These are phyloP conservation scores for Carex kokanica DNA, from an alignment of 176 grass and related monocot species.

Conservation along the genomic window DNA sequence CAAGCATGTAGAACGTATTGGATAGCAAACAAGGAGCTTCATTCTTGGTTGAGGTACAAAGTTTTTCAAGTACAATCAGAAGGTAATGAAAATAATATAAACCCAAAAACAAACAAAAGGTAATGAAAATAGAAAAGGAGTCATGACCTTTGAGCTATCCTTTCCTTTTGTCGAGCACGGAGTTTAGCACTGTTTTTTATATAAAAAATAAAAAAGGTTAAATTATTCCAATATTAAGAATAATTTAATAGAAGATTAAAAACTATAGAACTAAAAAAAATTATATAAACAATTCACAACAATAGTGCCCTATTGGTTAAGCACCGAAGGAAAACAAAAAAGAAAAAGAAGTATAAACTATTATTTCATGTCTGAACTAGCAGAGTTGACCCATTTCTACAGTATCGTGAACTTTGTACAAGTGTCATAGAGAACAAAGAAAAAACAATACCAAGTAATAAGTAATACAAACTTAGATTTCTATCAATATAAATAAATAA, in stretches of 20 bases:
- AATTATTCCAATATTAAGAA: background rate
- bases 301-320: too few relatives aligned
- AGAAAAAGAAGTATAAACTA: too few relatives aligned
- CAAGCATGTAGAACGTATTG: too few relatives aligned
- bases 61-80: too few relatives aligned
- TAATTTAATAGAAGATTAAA: background rate
- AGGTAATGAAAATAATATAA: too few relatives aligned
- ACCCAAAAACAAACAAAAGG: too few relatives aligned
- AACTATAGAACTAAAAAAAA: background rate
- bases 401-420: slow-evolving; percentile 31
- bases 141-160: slow-evolving; percentile 66
- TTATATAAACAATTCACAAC: background rate
- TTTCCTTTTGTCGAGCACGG: slow-evolving; percentile 74
- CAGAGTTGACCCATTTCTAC: slow-evolving; percentile 16
- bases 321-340: too few relatives aligned
- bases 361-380: too few relatives aligned
- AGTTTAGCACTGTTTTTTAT: slow-evolving; percentile 71
- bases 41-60: too few relatives aligned
- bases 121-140: too few relatives aligned
- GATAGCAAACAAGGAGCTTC: too few relatives aligned
- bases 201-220: slow-evolving; percentile 31
- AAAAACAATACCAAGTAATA: background rate
- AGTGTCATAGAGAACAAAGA: background rate
- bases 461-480: background rate
- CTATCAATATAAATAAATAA: background rate